These are phyloP conservation scores for Circinella umbellata DNA, from an alignment of 371 early-diverging fungal species.

Conservation along the genomic window DNA sequence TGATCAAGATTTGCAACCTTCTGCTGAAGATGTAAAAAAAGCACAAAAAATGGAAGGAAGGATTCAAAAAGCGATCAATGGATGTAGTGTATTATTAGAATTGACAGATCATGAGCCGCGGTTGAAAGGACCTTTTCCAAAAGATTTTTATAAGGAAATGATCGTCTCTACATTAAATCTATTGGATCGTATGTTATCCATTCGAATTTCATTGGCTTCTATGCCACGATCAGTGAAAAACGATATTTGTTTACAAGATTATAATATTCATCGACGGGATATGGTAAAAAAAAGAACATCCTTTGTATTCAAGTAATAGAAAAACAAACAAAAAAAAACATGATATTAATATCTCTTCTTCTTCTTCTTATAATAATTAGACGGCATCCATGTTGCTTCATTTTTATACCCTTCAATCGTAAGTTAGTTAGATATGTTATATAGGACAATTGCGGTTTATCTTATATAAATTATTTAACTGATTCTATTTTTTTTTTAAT, in stretches of 20 bases:
- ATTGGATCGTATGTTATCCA: constrained; percentile 58
- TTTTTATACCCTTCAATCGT: constrained; percentile 56
- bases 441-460: no score
- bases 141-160: constrained; percentile 59
- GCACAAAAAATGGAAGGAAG: constrained; percentile 46
- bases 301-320: background rate
- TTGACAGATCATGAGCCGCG: constrained; percentile 64
- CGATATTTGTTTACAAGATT: constrained; percentile 36
- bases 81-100: constrained; percentile 51
- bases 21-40: constrained; percentile 36
- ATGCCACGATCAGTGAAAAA: constrained; percentile 54
- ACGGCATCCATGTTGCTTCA: constrained; percentile 48
- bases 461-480: no score
- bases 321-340: background rate
- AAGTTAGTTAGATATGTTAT: no score
- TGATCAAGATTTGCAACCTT: constrained; percentile 22
- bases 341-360: background rate
- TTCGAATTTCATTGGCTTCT: constrained; percentile 53
- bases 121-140: constrained; percentile 63
- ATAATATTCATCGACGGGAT: constrained; percentile 53
- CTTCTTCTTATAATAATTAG: constrained; percentile 22
- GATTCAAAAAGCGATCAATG: constrained; percentile 43
- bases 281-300: constrained; percentile 42
- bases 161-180: constrained; percentile 58
- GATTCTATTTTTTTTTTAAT: no score